Evolutionary conservation across 1,139 yeast species (phyloP).

Genomic region (Kurtzmaniella natalensis): DNA sequence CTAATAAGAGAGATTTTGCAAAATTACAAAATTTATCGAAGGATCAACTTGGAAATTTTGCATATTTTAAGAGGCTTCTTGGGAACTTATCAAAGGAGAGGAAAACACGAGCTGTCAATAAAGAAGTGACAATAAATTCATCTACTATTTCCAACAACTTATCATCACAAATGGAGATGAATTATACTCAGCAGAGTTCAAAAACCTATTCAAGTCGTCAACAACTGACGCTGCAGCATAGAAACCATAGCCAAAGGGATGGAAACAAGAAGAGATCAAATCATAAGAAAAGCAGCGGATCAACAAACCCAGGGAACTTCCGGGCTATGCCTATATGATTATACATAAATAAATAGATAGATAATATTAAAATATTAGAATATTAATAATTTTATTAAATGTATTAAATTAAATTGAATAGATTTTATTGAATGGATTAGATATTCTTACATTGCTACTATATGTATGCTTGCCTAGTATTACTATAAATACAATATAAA

Average conservation of each 20-base stretch:
- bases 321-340: slow-evolving; percentile 6
- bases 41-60: slow-evolving; percentile 41
- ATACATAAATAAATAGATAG: too few species aligned
- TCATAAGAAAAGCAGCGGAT: not conserved
- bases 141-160: not conserved
- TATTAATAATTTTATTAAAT: not conserved
- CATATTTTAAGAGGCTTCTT: slow-evolving; percentile 42
- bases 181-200: not conserved
- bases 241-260: not conserved
- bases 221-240: not conserved
- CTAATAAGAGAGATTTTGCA: slow-evolving; percentile 47
- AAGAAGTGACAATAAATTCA: slow-evolving; percentile 6
- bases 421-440: not conserved
- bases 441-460: too few species aligned
- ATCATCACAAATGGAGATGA: not conserved
- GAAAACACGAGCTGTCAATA: slow-evolving; percentile 12
- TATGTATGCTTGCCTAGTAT: too few species aligned
- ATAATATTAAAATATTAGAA: not conserved
- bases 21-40: slow-evolving; percentile 35
- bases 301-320: not conserved
- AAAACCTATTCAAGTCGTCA: not conserved
- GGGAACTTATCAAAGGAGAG: slow-evolving; percentile 32
- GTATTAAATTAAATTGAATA: too few species aligned
- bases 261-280: too few species aligned
- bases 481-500: too few species aligned